phyloP scores from a whole-genome alignment of 495 filamentous ascomycete genomes.

The Jackrogersella multiformis region DNA sequence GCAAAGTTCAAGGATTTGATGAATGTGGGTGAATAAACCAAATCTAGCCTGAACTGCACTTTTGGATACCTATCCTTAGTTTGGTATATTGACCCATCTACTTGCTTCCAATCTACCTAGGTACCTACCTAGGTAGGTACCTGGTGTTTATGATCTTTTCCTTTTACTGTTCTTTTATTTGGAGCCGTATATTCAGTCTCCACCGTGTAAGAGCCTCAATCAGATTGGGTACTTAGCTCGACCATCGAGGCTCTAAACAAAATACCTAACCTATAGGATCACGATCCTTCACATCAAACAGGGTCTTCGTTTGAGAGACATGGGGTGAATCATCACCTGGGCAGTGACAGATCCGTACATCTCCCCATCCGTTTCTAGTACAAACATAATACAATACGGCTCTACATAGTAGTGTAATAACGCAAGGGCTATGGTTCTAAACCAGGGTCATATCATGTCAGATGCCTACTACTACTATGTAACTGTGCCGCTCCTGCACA shows the following conservation, averaged over 20 bases:
- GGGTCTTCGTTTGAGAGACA: background rate
- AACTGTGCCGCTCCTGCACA: slow-evolving; percentile 1
- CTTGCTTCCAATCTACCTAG: no score
- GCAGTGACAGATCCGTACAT: background rate
- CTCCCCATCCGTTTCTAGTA: background rate
- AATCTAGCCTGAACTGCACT: background rate
- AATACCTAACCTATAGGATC: background rate
- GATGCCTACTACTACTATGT: no score
- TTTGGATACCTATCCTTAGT: background rate
- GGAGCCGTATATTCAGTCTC: no score
- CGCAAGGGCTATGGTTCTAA: background rate
- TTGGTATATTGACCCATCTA: no score
- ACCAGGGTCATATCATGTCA: slow-evolving; percentile 5
- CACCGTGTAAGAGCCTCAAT: no score
- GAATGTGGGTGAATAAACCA: background rate
- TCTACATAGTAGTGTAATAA: background rate
- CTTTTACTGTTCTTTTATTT: no score
- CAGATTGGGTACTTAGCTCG: no score
- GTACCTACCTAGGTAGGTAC: no score
- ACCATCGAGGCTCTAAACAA: background rate
- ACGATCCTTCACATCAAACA: background rate
- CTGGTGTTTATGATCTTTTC: no score
- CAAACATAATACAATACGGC: no score
- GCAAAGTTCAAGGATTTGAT: background rate
- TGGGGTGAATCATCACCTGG: slow-evolving; percentile 1